Evolutionary conservation across 768 basidiomycete species (phyloP), one percentile per base, ranked within the genome.

Genomic region (Amanita pallidorosea): DNA sequence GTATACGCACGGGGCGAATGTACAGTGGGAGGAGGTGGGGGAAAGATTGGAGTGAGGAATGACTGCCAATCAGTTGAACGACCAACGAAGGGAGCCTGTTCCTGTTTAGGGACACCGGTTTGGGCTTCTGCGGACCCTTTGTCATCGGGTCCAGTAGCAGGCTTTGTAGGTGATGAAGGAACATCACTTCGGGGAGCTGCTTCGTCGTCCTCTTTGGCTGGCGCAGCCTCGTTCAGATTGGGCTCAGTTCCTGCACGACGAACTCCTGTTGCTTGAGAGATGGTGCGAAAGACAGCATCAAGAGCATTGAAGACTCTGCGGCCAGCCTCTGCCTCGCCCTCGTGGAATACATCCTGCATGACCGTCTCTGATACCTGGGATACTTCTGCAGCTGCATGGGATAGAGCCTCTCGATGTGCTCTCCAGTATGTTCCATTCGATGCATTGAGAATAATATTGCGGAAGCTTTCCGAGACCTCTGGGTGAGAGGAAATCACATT

Each of bases 351-450:
- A 17, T 74, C 70, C 29, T 70, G 71, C 0, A 75, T 63, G n/a
- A 71, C 67, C 40, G 64, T 61, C 40, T 70, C 56, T 1, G 77
- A 70, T 42, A 67, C 67, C 48, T 74, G 76, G 13, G 75, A 70
- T 7, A 84, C 58, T 33, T 75, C 70, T 31, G 75, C 73, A 3
- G 79, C 80, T 17, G 80, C 77, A 18, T 76, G 75, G 7, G 79
- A 73, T 40, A 87, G 63, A 2, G 75, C 67, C 7, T 76, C 75
- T 44, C 81, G 76, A 57, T 87, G 83, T 25, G 72, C 63, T 33
- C 67, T 63, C 85, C 84, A 90, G 60, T 90, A 89, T 7, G 74
- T 69, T 20, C 85, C 87, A 46, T 69, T 77, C 5, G 73, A 69
- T 4, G 81, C 69, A 56, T 88, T 85, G 45, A 68, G 67, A 41